Conservation (phyloP, 805 yeast species). For the Wickerhamomyces silvicola region DNA sequence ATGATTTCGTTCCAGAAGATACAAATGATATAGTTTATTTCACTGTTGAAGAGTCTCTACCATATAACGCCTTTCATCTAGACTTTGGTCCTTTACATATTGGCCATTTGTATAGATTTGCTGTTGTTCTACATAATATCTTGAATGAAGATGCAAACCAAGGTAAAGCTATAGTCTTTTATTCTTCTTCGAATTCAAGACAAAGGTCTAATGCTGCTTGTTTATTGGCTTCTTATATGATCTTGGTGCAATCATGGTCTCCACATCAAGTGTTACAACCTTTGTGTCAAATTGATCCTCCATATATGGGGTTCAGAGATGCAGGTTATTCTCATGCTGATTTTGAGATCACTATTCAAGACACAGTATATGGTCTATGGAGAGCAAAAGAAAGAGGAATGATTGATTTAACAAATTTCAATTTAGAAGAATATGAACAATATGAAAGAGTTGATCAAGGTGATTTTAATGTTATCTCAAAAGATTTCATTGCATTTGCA, state of each 20-base stretch:
- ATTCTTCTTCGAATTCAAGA: conserved; percentile 74
- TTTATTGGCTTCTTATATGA: conserved; percentile 88
- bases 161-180: conserved; percentile 85
- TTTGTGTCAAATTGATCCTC: conserved; percentile 83
- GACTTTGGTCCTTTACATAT: conserved; percentile 96
- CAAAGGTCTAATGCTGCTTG: conserved; percentile 93
- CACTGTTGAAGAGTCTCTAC: conserved; percentile 87
- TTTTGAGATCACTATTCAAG: conserved; percentile 89
- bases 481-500: conserved; percentile 95
- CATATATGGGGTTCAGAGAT: conserved; percentile 91
- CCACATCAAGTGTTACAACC: conserved; percentile 98
- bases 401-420: conserved; percentile 79
- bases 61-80: conserved; percentile 90
- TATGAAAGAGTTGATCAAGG: conserved; percentile 97
- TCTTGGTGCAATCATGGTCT: conserved; percentile 93
- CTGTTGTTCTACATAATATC: conserved; percentile 87
- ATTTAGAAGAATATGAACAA: conserved; percentile 88
- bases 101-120: conserved; percentile 90
- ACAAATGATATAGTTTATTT: conserved; percentile 73
- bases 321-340: conserved; percentile 97
- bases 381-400: conserved; percentile 90
- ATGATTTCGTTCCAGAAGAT: conserved; percentile 71
- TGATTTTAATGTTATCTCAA: conserved; percentile 85
- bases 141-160: conserved; percentile 79
- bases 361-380: conserved; percentile 95